Evolutionary conservation across 495 filamentous ascomycete species (phyloP).

Genomic region (Hypoxylon perforatum): DNA sequence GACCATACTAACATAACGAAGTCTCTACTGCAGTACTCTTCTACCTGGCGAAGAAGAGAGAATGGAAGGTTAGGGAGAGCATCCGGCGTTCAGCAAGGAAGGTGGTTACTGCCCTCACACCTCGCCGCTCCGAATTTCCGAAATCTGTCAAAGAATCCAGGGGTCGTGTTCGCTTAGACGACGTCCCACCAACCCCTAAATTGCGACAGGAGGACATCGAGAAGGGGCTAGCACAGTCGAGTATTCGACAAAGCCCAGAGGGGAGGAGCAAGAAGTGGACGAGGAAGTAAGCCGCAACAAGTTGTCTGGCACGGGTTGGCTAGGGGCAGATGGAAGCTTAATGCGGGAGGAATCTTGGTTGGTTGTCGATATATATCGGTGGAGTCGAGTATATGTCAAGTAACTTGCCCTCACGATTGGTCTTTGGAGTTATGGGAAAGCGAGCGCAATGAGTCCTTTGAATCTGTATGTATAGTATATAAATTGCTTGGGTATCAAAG

Average conservation of each 20-base stretch:
- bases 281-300: conserved; percentile 48
- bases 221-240: conserved; percentile 55
- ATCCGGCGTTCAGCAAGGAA: conserved; percentile 63
- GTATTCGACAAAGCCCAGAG: conserved; percentile 38
- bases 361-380: conserved; percentile 10
- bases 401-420: conserved; percentile 15
- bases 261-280: conserved; percentile 49
- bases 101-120: conserved; percentile 65
- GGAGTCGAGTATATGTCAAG: conserved; percentile 7
- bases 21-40: conserved; percentile 62
- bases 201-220: conserved; percentile 60
- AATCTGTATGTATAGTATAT: conserved; percentile 32
- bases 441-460: conserved; percentile 10
- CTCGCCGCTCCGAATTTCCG: conserved; percentile 64
- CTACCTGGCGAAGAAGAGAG: conserved; percentile 67
- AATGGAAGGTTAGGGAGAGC: conserved; percentile 65
- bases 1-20: conserved; percentile 41
- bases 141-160: conserved; percentile 59
- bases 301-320: conserved; percentile 4
- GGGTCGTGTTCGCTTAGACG: conserved; percentile 56
- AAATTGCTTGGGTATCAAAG: conserved; percentile 56
- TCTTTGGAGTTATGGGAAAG: conserved; percentile 29
- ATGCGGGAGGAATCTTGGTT: background rate
- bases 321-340: background rate
- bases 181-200: conserved; percentile 63